Percentiles rank a stretch among this genome's conserved stretches.
phyloP scores from a whole-genome alignment of 345 rosid species.

The Rhodomyrtus tomentosa region DNA sequence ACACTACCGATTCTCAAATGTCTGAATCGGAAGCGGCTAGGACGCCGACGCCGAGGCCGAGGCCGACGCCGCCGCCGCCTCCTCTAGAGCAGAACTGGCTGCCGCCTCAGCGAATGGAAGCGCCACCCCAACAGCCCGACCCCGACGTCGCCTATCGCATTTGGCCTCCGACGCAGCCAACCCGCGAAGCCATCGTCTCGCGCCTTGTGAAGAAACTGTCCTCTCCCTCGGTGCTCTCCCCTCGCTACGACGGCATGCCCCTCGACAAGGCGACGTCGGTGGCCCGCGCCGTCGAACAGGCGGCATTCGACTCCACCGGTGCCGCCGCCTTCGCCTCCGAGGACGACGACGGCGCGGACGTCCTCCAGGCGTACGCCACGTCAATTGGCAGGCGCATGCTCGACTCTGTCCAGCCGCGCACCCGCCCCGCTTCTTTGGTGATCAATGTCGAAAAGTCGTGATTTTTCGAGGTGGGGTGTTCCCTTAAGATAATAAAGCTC shows the following conservation, averaged over 20 bases:
- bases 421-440: not conserved
- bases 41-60: not conserved
- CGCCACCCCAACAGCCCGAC: not conserved
- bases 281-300: conserved; percentile 9
- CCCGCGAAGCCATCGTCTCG: conserved; percentile 11
- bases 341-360: conserved; percentile 3
- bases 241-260: conserved; percentile 1
- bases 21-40: not conserved
- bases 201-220: conserved; percentile 11
- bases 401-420: conserved; percentile 1
- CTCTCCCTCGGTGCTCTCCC: conserved; percentile 4
- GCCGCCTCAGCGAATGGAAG: too few species aligned
- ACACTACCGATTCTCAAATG: not conserved
- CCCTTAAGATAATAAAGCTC: not conserved
- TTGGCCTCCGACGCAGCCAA: conserved; percentile 15
- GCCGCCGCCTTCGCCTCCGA: not conserved
- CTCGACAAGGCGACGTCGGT: not conserved
- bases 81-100: not conserved
- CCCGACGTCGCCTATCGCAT: not conserved
- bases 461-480: not conserved
- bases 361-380: conserved; percentile 9
- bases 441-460: not conserved
- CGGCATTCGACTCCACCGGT: not conserved
- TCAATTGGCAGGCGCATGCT: conserved; percentile 14
- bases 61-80: not conserved